Base-by-base conservation (phyloP, 441 rosid species). In the Aquilaria agallochum region DNA sequence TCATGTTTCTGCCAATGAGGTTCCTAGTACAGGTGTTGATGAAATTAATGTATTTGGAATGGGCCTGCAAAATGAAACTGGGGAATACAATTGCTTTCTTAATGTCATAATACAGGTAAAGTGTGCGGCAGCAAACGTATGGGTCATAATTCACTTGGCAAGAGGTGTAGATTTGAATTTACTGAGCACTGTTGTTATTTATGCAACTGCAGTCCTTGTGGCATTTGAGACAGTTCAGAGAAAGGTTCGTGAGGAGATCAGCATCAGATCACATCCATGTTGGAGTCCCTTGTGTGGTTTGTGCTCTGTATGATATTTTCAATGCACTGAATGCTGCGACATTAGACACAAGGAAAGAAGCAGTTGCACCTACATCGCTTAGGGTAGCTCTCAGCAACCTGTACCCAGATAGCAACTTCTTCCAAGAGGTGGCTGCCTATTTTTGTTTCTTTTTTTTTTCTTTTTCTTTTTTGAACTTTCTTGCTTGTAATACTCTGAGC, bases 61-160 rank as follows among this genome's bases (percentile, higher is more conserved):
- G 53, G 99, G 99, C 51, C 82, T 94, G 71, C 87, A 85, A 80
- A 94, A 94, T 73, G 94, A 94, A 76, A 78, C 86, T 72, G 99
- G 99, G 31, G 97, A 94, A 80, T 94, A 91, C 73, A 94, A 94
- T 70, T 94, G 99, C 81, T 94, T 94, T 83, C 78, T 94, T 58
- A 94, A 94, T 71, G 99, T 94, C 50, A 91, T 94, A 73, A 94
- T 94, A 75, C 99, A 94, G 96, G 99, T 94, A 53, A 15, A 58
- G 33, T 56, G 62, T 63, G 12, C 53, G 59, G 27, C 56, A 55
- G 50, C n/a, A 62, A 36, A 60, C 11, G 44, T 67, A 20, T 51
- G 53, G 44, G 42, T 65, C 55, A 50, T 36, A 8, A 36, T 53
- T 62, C 31, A 34, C 32, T 42, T 42, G 5, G 34, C 42, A 12